A percentile compares a stretch with the other conserved stretches of the same genome.
Conservation (phyloP, 768 basidiomycete species). For the Suillus variegatus region DNA sequence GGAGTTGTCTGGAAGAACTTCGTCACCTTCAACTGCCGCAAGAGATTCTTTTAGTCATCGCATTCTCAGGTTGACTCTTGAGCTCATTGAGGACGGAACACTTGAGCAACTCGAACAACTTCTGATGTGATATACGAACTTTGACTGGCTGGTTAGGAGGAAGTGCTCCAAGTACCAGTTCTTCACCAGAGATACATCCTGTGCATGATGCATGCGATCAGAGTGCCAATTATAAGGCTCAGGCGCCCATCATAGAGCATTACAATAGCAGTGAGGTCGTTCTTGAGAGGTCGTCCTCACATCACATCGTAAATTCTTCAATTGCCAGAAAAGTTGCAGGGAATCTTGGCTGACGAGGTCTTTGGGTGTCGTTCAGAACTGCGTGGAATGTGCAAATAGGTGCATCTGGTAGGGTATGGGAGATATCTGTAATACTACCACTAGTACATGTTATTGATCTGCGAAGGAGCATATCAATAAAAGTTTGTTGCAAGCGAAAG, state of each 20-base stretch:
- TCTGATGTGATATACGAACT: slow-evolving; percentile 98
- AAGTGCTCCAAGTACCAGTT: slow-evolving; percentile 98
- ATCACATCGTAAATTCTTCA: no score
- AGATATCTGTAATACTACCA: no score
- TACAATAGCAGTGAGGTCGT: slow-evolving; percentile 91
- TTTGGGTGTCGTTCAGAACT: no score
- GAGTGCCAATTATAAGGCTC: slow-evolving; percentile 93
- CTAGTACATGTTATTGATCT: no score
- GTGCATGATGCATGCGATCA: slow-evolving; percentile 90
- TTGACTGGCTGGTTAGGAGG: slow-evolving; percentile 96
- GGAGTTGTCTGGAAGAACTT: slow-evolving; percentile 98
- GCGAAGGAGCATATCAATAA: no score
- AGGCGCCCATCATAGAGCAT: slow-evolving; percentile 98
- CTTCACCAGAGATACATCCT: slow-evolving; percentile 95
- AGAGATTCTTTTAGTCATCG: slow-evolving; percentile 97
- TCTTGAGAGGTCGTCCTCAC: slow-evolving; percentile 72
- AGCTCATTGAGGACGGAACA: slow-evolving; percentile 95
- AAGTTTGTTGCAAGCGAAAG: no score
- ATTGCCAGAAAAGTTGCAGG: no score
- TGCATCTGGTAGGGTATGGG: no score
- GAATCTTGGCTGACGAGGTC: no score
- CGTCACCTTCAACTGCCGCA: slow-evolving; percentile 95
- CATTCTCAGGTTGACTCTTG: slow-evolving; percentile 85
- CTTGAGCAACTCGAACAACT: slow-evolving; percentile 68
- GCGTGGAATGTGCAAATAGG: no score